phyloP scores from a whole-genome alignment of 2,329 filamentous ascomycete genomes.

The Pseudocercospora vitis region DNA sequence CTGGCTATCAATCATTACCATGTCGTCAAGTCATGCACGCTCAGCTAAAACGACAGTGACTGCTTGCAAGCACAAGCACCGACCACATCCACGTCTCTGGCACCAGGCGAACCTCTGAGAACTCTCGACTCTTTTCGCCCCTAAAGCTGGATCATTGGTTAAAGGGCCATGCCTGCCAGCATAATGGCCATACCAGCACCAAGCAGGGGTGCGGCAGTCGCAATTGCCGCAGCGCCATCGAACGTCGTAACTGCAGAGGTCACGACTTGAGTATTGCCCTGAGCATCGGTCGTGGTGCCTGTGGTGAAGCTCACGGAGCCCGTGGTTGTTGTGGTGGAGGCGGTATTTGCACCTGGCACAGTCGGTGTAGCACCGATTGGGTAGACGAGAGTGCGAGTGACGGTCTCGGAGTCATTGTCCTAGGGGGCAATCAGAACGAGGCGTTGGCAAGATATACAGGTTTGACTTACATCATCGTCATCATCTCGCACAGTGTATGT shows the following conservation, averaged over 20 bases:
- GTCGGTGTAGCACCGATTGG: conserved; percentile 4
- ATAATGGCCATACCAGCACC: conserved; percentile 7
- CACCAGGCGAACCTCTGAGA: not conserved
- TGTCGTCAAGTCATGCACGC: not conserved
- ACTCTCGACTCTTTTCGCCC: not conserved
- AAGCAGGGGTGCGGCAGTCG: conserved; percentile 4
- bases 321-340: not conserved
- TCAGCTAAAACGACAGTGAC: not conserved
- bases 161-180: conserved; percentile 10
- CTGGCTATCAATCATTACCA: not conserved
- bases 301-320: conserved; percentile 3
- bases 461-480: conserved; percentile 4
- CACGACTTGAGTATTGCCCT: not conserved
- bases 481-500: conserved; percentile 4
- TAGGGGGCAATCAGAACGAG: not conserved
- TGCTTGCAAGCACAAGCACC: not conserved
- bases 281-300: conserved; percentile 1
- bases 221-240: conserved; percentile 2
- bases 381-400: conserved; percentile 8
- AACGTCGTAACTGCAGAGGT: not conserved
- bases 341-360: conserved; percentile 1
- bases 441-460: not conserved
- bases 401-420: conserved; percentile 3
- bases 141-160: not conserved
- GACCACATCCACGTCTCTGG: not conserved